Percentiles rank a stretch among this genome's conserved stretches.
Conservation (phyloP, 1,284 basidiomycete species). For the Pascua guehoae region DNA sequence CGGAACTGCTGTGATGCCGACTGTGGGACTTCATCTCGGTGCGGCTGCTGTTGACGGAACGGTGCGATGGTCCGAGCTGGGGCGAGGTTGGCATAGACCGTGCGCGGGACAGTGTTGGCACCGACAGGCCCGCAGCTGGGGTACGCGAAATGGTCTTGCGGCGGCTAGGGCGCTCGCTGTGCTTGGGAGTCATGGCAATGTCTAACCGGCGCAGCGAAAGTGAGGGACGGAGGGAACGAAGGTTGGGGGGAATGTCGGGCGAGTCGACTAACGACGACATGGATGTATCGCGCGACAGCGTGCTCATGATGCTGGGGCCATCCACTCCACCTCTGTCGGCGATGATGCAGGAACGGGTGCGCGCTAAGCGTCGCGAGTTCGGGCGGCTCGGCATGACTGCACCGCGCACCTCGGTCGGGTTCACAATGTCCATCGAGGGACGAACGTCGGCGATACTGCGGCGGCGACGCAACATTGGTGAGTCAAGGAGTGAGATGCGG, state of each 20-base stretch:
- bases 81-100: conserved; percentile 2
- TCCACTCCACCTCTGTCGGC: background rate
- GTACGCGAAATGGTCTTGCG: conserved; percentile 1
- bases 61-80: too few relatives aligned
- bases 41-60: background rate
- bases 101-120: background rate
- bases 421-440: conserved; percentile 7
- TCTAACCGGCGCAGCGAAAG: conserved; percentile 1
- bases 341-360: background rate
- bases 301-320: too few relatives aligned
- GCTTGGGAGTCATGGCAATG: conserved; percentile 3
- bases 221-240: background rate
- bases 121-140: background rate
- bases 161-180: background rate
- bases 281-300: conserved; percentile 11
- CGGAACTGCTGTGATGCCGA: too few relatives aligned
- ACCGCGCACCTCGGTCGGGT: conserved; percentile 7
- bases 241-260: background rate
- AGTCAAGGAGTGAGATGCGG: conserved; percentile 23
- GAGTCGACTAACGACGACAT: conserved; percentile 9
- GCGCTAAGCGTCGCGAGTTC: background rate
- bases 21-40: background rate
- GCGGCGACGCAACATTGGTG: conserved; percentile 35
- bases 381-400: conserved; percentile 2
- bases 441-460: conserved; percentile 23